phyloP scores from a whole-genome alignment of 257 asterid species.

The Coffea eugenioides region DNA sequence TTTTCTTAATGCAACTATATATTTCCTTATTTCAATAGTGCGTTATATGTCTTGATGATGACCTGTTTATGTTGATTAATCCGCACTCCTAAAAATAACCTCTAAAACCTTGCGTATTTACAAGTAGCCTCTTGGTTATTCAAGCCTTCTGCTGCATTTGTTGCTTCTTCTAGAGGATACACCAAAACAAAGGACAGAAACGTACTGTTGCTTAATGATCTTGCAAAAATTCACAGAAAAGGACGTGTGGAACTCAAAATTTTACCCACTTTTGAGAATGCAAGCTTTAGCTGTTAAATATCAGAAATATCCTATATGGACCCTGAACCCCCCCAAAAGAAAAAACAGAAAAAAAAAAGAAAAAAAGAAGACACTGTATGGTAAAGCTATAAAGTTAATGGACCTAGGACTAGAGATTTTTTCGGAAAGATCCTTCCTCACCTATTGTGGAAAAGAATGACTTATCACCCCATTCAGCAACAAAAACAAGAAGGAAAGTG shows the following conservation, averaged over 20 bases:
- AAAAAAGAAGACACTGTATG: no score
- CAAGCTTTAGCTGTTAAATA: not conserved
- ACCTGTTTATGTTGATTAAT: not conserved
- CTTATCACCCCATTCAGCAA: constrained; percentile 99
- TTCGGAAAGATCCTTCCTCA: constrained; percentile 17
- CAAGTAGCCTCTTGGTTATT: not conserved
- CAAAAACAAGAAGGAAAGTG: constrained; percentile 86
- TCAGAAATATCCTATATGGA: not conserved
- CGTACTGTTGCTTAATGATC: not conserved
- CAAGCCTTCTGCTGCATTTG: not conserved
- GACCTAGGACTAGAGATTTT: not conserved
- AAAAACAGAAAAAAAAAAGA: no score
- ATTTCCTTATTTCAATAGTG: not conserved
- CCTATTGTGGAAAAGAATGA: constrained; percentile 96
- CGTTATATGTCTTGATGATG: not conserved
- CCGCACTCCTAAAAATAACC: not conserved
- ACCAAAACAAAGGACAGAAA: no score
- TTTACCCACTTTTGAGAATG: not conserved
- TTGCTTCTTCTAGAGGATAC: not conserved
- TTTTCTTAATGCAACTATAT: not conserved
- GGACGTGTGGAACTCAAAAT: not conserved
- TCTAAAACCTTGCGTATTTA: not conserved
- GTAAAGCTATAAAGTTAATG: not conserved
- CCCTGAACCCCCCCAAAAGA: no score
- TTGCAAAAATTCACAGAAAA: not conserved